phyloP scores from a whole-genome alignment of 2,329 filamentous ascomycete species.

The Arthrinium phaeospermum region DNA sequence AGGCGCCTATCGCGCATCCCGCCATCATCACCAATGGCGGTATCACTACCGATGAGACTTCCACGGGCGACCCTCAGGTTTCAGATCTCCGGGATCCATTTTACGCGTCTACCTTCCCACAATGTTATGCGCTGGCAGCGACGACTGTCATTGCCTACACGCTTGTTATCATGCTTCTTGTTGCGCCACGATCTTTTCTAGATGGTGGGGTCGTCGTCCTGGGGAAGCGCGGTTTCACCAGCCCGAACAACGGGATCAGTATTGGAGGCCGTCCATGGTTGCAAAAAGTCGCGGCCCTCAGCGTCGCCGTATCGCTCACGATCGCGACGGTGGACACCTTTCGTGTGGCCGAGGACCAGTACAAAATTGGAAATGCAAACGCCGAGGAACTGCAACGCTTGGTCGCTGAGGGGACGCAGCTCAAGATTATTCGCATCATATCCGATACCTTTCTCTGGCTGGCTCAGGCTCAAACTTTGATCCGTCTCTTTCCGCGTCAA shows the following conservation, averaged over 20 bases:
- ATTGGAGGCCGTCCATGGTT: slow-evolving; percentile 94
- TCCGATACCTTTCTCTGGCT: slow-evolving; percentile 98
- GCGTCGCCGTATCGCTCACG: slow-evolving; percentile 82
- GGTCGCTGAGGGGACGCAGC: slow-evolving; percentile 83
- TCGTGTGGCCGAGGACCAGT: slow-evolving; percentile 80
- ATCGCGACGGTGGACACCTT: slow-evolving; percentile 95
- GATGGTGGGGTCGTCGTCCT: slow-evolving; percentile 84
- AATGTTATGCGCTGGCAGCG: slow-evolving; percentile 90
- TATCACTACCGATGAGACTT: slow-evolving; percentile 46
- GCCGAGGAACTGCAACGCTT: slow-evolving; percentile 75
- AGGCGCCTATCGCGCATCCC: slow-evolving; percentile 46
- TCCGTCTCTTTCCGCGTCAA: slow-evolving; percentile 92
- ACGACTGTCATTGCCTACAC: slow-evolving; percentile 92
- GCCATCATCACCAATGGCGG: slow-evolving; percentile 49
- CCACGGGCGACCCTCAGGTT: slow-evolving; percentile 48
- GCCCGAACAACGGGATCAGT: slow-evolving; percentile 77
- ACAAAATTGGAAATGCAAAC: slow-evolving; percentile 79
- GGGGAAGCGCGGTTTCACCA: slow-evolving; percentile 82
- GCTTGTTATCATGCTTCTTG: slow-evolving; percentile 90
- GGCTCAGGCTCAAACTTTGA: slow-evolving; percentile 94
- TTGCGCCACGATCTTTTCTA: slow-evolving; percentile 92
- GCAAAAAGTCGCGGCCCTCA: slow-evolving; percentile 80
- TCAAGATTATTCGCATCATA: slow-evolving; percentile 89
- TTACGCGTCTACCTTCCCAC: slow-evolving; percentile 90
- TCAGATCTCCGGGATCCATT: slow-evolving; percentile 84